These are phyloP conservation scores for Vitis riparia DNA, from an alignment of 164 flowering plant species.

Conservation along the genomic window DNA sequence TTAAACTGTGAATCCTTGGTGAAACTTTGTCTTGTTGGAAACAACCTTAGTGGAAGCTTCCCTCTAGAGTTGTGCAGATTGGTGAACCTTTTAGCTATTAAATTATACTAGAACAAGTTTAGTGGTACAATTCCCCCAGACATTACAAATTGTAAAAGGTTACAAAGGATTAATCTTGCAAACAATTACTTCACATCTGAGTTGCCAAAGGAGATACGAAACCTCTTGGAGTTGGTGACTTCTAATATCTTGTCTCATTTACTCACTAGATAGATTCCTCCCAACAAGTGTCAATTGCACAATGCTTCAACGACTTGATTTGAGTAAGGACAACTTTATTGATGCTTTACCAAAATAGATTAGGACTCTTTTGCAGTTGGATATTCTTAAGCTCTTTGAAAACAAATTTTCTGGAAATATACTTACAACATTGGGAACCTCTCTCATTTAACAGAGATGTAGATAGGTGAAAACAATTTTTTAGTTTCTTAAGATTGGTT, in stretches of 20 bases:
- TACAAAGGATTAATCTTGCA: no score
- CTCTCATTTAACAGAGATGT: slow-evolving; percentile 64
- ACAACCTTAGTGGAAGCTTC: no score
- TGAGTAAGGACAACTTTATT: slow-evolving; percentile 54
- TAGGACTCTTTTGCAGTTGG: slow-evolving; percentile 69
- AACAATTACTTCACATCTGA: no score
- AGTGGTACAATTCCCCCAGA: no score
- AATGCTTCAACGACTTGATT: slow-evolving; percentile 76
- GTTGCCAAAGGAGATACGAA: no score
- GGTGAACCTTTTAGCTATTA: no score
- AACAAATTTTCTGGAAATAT: slow-evolving; percentile 52
- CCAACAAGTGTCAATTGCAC: slow-evolving; percentile 52
- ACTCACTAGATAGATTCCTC: slow-evolving; percentile 60
- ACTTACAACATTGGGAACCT: slow-evolving; percentile 65
- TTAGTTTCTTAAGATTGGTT: slow-evolving; percentile 88
- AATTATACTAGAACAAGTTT: no score
- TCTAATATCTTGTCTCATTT: not conserved
- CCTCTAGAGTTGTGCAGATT: no score
- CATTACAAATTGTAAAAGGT: no score
- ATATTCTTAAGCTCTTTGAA: slow-evolving; percentile 28
- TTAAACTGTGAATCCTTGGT: no score
- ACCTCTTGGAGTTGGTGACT: no score
- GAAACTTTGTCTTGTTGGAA: no score
- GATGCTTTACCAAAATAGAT: slow-evolving; percentile 56
- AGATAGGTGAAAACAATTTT: slow-evolving; percentile 89